Conservation (phyloP, 768 basidiomycete genomes). For the Coprinellus aureogranulatus region DNA sequence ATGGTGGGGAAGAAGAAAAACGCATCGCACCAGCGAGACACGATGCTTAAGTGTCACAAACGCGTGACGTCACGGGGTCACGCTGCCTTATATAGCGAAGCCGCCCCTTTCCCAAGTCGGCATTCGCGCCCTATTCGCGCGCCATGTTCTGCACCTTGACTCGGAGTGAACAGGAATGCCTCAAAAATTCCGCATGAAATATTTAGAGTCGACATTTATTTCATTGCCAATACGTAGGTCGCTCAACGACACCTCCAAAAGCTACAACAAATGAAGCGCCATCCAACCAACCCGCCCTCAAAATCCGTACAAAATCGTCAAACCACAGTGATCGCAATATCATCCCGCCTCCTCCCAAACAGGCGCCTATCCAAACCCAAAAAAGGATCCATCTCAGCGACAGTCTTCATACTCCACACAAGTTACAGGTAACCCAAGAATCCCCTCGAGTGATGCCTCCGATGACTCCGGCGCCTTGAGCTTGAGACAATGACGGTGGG, state of each 20-base stretch:
- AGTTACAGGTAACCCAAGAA: constrained; percentile 10
- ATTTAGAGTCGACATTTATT: background rate
- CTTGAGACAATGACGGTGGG: constrained; percentile 6
- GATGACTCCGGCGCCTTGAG: background rate
- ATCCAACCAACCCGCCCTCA: background rate
- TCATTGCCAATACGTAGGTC: constrained; percentile 1
- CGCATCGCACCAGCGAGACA: too few relatives aligned
- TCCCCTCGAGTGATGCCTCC: constrained; percentile 1
- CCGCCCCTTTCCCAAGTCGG: too few relatives aligned
- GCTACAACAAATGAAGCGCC: background rate
- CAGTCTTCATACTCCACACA: background rate
- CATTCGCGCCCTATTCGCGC: too few relatives aligned
- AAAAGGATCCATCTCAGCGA: background rate
- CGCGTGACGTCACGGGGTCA: too few relatives aligned
- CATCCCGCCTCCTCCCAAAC: background rate
- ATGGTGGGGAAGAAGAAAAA: too few relatives aligned
- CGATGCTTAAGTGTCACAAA: too few relatives aligned
- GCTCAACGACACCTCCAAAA: constrained; percentile 4
- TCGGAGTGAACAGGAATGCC: too few relatives aligned
- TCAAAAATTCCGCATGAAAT: too few relatives aligned
- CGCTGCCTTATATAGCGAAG: too few relatives aligned
- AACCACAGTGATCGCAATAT: background rate
- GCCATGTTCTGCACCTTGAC: too few relatives aligned
- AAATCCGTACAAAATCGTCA: background rate
- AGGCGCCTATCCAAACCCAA: background rate